These are phyloP conservation scores for Coleophoma cylindrospora DNA, from an alignment of 2,329 filamentous ascomycete genomes.

Conservation along the genomic window DNA sequence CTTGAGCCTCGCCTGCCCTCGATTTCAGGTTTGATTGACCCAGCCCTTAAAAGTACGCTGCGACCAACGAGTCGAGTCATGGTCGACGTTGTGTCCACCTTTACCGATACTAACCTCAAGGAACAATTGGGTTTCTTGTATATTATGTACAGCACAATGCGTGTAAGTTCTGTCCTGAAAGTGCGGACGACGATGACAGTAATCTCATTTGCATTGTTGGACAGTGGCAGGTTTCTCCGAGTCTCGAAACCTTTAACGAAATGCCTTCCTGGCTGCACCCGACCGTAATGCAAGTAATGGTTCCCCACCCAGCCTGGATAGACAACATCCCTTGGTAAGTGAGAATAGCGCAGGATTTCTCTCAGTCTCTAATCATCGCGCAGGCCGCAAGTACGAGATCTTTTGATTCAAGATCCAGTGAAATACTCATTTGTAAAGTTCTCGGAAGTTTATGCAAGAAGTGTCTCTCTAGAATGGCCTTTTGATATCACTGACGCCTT, in stretches of 20 bases:
- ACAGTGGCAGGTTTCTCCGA: neutral
- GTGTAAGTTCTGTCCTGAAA: neutral
- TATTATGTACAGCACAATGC: constrained; percentile 1
- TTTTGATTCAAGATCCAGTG: constrained; percentile 3
- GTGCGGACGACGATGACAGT: neutral
- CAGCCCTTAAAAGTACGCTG: neutral
- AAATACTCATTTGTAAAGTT: constrained; percentile 4
- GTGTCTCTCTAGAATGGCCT: constrained; percentile 2
- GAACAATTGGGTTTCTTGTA: constrained; percentile 3
- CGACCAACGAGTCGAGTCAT: constrained; percentile 2
- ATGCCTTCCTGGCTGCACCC: constrained; percentile 3
- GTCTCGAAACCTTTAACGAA: constrained; percentile 1
- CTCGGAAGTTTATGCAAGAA: constrained; percentile 3
- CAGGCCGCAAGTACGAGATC: constrained; percentile 4
- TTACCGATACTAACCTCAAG: constrained; percentile 1
- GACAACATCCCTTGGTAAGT: constrained; percentile 6
- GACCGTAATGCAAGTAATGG: constrained; percentile 1
- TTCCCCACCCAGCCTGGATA: constrained; percentile 5
- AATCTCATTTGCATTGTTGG: neutral
- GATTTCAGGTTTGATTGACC: constrained; percentile 1
- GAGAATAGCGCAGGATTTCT: neutral
- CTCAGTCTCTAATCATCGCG: too few species aligned
- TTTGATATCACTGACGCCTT: constrained; percentile 1
- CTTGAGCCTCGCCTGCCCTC: constrained; percentile 2
- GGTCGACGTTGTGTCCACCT: constrained; percentile 3